Evolutionary conservation across 257 asterid genomes (phyloP), one percentile per base, ranked within the genome.

Genomic region (Solanum clarkiae): DNA sequence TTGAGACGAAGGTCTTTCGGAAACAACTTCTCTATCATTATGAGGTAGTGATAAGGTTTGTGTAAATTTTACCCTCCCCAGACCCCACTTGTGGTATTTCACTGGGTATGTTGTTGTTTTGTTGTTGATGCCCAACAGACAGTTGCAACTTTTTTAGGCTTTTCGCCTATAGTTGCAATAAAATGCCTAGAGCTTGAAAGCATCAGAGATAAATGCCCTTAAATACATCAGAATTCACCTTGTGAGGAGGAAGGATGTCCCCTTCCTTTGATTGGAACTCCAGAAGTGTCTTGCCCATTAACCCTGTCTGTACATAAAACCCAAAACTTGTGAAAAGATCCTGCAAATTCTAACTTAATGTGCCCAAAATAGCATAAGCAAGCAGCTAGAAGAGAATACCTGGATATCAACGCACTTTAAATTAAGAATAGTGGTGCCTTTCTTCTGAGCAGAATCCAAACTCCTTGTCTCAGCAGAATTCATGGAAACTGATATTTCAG

Each of bases 401-500:
- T 95, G 98, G 90, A 91, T 94, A 92, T 96, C 99, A 15, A 91
- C 94, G 88, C 99, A 96, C 93, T 96, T 96, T 93, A 96, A 91
- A 88, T 92, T 95, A 80, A 95, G 92, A 85, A 96, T 90, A 70
- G 97, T 90, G 54, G 98, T 94, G 32, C 98, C 98, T 89, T 94
- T 95, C 94, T 92, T 96, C 85, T 90, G 98, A 84, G 99, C 97
- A 87, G 80, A 85, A 24, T 95, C 99, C 95, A 95, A 89, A 89
- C 95, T 96, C 92, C 98, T 92, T 13, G 93, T 90, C 22, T 96
- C 93, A 29, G 95, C 96, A 11, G 97, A 93, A 88, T 87, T 92
- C 93, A 93, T 85, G 12, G 98, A 96, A 86, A 91, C 89, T 11
- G 97, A 93, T 88, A 96, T 92, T 92, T 96, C 98, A 47, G 98